Evolutionary conservation across 805 yeast species (phyloP).

Genomic region (Candida odintsovae): DNA sequence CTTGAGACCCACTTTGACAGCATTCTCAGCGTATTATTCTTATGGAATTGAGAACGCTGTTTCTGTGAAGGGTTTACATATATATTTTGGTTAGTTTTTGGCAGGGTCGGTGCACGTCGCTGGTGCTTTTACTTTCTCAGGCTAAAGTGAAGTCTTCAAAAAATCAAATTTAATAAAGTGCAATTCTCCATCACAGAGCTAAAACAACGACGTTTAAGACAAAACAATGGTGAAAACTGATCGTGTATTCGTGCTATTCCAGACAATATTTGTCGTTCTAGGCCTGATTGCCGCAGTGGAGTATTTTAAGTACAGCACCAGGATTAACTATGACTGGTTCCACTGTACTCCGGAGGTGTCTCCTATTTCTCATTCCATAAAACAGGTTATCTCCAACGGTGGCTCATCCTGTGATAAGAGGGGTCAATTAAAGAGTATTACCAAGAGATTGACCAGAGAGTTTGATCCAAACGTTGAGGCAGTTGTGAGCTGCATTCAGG

Average conservation of each 20-base stretch:
- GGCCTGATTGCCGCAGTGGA: slow-evolving; percentile 34
- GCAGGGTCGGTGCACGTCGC: no score
- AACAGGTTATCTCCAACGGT: slow-evolving; percentile 31
- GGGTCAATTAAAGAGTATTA: slow-evolving; percentile 34
- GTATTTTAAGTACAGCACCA: slow-evolving; percentile 36
- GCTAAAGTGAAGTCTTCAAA: no score
- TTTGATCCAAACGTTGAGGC: slow-evolving; percentile 33
- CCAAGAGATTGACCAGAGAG: slow-evolving; percentile 32
- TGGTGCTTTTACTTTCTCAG: no score
- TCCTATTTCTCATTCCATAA: slow-evolving; percentile 15
- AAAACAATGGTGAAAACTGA: slow-evolving; percentile 10
- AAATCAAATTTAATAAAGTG: no score
- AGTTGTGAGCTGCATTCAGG: slow-evolving; percentile 32
- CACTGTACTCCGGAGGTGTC: slow-evolving; percentile 35
- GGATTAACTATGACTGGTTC: slow-evolving; percentile 37
- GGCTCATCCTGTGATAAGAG: slow-evolving; percentile 40
- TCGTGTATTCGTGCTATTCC: slow-evolving; percentile 20
- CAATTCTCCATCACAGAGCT: no score
- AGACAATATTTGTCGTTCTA: slow-evolving; percentile 25
- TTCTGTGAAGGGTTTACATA: no score
- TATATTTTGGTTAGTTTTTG: no score
- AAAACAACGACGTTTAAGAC: no score
- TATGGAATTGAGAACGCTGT: no score
- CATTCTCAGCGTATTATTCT: no score
- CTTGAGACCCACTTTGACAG: no score